Conservation (phyloP, 768 basidiomycete species). For the Hortiboletus campestris region DNA sequence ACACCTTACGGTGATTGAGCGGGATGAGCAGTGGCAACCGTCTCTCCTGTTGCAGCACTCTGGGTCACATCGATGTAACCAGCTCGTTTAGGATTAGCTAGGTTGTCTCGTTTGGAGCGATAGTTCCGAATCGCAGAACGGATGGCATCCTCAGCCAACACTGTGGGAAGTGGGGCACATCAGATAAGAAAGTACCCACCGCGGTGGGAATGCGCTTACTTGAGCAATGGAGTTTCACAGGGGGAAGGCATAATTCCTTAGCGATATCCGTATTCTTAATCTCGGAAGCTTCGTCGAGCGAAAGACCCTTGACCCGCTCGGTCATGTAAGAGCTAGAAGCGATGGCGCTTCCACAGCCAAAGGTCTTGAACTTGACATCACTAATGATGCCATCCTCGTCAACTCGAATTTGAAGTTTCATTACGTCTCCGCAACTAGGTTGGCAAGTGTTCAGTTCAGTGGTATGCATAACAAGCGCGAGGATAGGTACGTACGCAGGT, state of each 20-base stretch:
- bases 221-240: conserved; percentile 94
- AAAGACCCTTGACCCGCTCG: conserved; percentile 93
- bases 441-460: conserved; percentile 14
- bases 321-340: conserved; percentile 99
- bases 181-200: conserved; percentile 18
- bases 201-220: conserved; percentile 50
- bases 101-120: conserved; percentile 70
- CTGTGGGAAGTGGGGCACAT: conserved; percentile 39
- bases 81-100: conserved; percentile 50
- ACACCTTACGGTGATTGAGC: conserved; percentile 29
- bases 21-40: conserved; percentile 51
- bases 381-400: conserved; percentile 93
- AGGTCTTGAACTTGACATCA: conserved; percentile 99
- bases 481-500: conserved; percentile 69
- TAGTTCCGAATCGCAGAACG: conserved; percentile 98
- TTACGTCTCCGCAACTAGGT: conserved; percentile 90
- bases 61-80: conserved; percentile 73
- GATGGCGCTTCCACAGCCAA: conserved; percentile 97
- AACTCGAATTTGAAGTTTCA: conserved; percentile 99
- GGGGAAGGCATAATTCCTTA: conserved; percentile 91
- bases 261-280: conserved; percentile 99
- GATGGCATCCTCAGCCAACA: conserved; percentile 98
- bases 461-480: conserved; percentile 4
- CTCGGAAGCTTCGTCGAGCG: conserved; percentile 89
- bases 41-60: conserved; percentile 50